Evolutionary conservation across 257 asterid genomes (phyloP), one percentile per base, ranked within the genome.

Genomic region (Lithospermum erythrorhizon): DNA sequence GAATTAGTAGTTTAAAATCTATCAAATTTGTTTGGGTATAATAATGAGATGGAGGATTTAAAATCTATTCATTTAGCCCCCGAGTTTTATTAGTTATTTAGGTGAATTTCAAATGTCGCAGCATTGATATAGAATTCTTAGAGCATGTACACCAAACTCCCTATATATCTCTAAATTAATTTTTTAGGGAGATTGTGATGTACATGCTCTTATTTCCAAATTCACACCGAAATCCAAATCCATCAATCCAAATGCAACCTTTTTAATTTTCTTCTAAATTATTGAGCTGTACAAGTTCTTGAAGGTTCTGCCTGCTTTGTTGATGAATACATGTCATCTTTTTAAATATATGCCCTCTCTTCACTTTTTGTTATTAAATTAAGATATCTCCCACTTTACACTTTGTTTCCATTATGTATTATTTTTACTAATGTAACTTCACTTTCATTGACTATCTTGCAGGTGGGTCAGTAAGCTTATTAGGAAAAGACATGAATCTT

Each of bases 381-480:
- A 35, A 35, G 14, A 13, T 41, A 11, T 41, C 18, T 13, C 18
- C 18, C 22, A 47, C 57, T 15, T 1, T 22, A 32, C 20, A 49
- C 18, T 65, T 65, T 20, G 47, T 57, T 10, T 13, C 3, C 51
- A 2, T 6, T 17, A 20, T 52, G 16, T 63, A 15, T 58, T 60
- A n/a, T 35, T 52, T 65, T 37, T 73, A 55, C n/a, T 61, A 64
- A 51, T 68, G 27, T 41, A 18, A 55, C 32, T 65, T 63, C 55
- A 58, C 57, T 67, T 65, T 63, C 55, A 58, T 54, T 67, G 19
- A 64, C 19, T 68, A 67, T 71, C 61, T 62, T 69, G 65, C 83
- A 93, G 98, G 98, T 93, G 98, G 98, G 98, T 89, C 65, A 93
- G 98, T 75, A 93, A 93, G 83, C 81, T 93, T 71, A 83, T 93